Evolutionary conservation across 495 filamentous ascomycete genomes (phyloP), one percentile per base, ranked within the genome.

Genomic region (Hypoxylon cercidicola): DNA sequence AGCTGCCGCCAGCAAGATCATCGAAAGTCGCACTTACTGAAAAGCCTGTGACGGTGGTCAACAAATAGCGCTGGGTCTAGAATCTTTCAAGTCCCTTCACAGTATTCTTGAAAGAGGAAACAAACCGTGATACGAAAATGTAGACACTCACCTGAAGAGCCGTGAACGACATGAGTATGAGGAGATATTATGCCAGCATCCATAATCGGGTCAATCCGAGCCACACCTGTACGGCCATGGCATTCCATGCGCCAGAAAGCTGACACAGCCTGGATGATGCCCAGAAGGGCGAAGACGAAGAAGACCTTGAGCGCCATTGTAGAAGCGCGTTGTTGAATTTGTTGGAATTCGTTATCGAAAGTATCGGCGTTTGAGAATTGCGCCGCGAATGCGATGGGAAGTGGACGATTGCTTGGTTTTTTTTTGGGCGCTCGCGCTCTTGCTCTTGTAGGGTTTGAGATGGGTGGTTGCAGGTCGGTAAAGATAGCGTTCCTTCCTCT

Each of bases 171-270:
- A 66, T 97, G 93, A 15, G 87, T 85, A 75, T 97, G 93, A 53
- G 75, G 71, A n/a, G 87, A 81, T 4, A 84, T 69, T 4, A 46
- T 60, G 3, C 86, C 86, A 12, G 86, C 86, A 63, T 76, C 74
- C 18, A 92, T 78, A 40, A 96, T 78, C 5, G 93, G 92, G 70
- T 97, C 93, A 41, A 89, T 78, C 35, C 90, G 82, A 53, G 85
- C 87, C 35, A 91, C 60, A 66, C 86, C 90, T 61, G 84, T 80
- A 41, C 81, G 81, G 60, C 85, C 87, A 59, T 81, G 86, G 72
- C 93, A 97, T 51, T 88, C 88, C 81, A 96, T 86, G 76, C 93
- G 92, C 92, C 92, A 97, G 76, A 96, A 96, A 34, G 90, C 93
- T 64, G 83, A 67, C n/a, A 68, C 71, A 62, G 65, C 43, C 5